Evolutionary conservation across 805 yeast species (phyloP).

Genomic region (Candida piceae): DNA sequence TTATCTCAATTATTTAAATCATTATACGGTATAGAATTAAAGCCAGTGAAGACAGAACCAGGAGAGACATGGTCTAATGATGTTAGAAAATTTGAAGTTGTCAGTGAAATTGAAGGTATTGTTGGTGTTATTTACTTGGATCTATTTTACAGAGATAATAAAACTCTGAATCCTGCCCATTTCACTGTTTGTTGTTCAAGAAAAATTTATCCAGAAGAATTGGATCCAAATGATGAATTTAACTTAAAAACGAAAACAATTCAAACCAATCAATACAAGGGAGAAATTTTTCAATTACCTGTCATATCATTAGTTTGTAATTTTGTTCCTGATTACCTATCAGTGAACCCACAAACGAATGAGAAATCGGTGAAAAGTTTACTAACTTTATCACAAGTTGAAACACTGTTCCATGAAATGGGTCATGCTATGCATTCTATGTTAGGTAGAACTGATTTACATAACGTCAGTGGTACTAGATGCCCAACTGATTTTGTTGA

Average conservation of each 20-base stretch:
- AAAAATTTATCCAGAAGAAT: conserved; percentile 55
- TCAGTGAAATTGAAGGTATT: conserved; percentile 54
- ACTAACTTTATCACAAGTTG: conserved; percentile 72
- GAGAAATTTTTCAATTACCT: conserved; percentile 69
- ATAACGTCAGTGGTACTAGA: conserved; percentile 90
- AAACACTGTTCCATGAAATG: conserved; percentile 96
- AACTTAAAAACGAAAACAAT: conserved; percentile 28
- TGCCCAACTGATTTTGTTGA: conserved; percentile 97
- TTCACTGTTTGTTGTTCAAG: conserved; percentile 95
- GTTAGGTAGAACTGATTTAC: conserved; percentile 86
- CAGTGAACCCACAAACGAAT: conserved; percentile 8
- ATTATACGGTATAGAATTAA: conserved; percentile 73
- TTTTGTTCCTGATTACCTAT: conserved; percentile 42
- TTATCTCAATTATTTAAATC: conserved; percentile 62
- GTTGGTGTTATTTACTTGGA: conserved; percentile 87
- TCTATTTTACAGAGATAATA: conserved; percentile 70
- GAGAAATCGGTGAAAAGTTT: conserved; percentile 39
- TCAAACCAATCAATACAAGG: conserved; percentile 34
- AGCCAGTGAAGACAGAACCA: conserved; percentile 52
- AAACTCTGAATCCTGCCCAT: conserved; percentile 86
- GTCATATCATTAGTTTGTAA: conserved; percentile 87
- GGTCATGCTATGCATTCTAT: conserved; percentile 98
- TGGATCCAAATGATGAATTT: conserved; percentile 34
- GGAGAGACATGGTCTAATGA: conserved; percentile 91
- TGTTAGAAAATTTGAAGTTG: conserved; percentile 76